Conservation (phyloP, 2,329 filamentous ascomycete genomes). For the Beauveria varroae region DNA sequence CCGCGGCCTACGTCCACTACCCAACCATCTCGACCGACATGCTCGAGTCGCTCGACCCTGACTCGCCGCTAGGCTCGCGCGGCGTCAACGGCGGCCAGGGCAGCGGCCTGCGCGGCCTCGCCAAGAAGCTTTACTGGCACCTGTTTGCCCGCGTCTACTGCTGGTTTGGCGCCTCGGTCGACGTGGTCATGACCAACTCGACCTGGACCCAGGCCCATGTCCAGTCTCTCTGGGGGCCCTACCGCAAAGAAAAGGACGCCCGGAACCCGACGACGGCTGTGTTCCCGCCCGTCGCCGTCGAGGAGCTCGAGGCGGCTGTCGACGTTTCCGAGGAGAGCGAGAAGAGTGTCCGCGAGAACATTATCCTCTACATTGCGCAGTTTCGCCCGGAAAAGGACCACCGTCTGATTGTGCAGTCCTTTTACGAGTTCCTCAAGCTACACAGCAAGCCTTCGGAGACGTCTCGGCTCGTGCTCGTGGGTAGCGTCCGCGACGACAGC, state of each 20-base stretch:
- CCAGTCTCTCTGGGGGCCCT: slow-evolving; percentile 66
- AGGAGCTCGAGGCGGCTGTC: slow-evolving; percentile 70
- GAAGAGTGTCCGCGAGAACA: slow-evolving; percentile 53
- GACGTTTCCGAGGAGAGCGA: slow-evolving; percentile 64
- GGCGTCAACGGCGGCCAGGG: slow-evolving; percentile 82
- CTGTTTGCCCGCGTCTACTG: slow-evolving; percentile 78
- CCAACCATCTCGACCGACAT: slow-evolving; percentile 98
- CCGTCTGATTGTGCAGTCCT: slow-evolving; percentile 74
- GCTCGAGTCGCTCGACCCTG: slow-evolving; percentile 72
- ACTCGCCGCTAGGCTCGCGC: slow-evolving; percentile 47
- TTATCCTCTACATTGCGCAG: slow-evolving; percentile 88
- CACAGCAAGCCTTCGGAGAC: slow-evolving; percentile 40
- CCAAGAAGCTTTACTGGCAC: slow-evolving; percentile 80
- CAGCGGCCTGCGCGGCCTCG: slow-evolving; percentile 57
- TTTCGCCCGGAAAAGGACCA: slow-evolving; percentile 98
- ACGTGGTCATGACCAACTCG: slow-evolving; percentile 96
- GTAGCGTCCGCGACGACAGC: slow-evolving; percentile 79
- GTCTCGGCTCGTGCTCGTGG: slow-evolving; percentile 73
- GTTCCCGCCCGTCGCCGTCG: slow-evolving; percentile 87
- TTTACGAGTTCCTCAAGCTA: slow-evolving; percentile 64
- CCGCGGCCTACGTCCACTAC: slow-evolving; percentile 93
- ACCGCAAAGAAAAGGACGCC: slow-evolving; percentile 37
- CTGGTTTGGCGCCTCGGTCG: slow-evolving; percentile 72
- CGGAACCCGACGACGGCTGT: slow-evolving; percentile 61
- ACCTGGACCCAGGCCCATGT: slow-evolving; percentile 89